A percentile compares a stretch with the other conserved stretches of the same genome.
phyloP scores from a whole-genome alignment of 1,139 yeast species.

The Geotrichum australiense region DNA sequence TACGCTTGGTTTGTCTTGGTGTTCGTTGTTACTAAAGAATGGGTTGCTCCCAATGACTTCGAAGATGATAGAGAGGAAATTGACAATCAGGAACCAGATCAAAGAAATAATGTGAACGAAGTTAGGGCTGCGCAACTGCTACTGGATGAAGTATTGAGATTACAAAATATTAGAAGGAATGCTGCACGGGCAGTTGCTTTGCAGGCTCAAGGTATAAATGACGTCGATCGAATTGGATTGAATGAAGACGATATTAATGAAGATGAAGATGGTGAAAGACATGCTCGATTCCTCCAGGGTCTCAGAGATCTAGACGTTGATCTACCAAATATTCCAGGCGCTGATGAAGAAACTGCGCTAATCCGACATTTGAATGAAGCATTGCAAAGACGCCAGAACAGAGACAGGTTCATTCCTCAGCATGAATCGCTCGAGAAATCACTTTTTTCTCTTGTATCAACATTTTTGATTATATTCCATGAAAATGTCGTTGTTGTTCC shows the following conservation, averaged over 20 bases:
- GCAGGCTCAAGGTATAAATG: too few relatives aligned
- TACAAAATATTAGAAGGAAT: too few relatives aligned
- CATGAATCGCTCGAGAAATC: slow-evolving; percentile 3
- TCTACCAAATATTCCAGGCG: too few relatives aligned
- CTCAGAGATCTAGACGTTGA: background rate
- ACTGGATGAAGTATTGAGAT: too few relatives aligned
- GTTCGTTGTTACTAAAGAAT: slow-evolving; percentile 33
- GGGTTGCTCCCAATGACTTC: slow-evolving; percentile 28
- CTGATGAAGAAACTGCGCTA: background rate
- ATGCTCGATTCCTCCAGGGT: background rate
- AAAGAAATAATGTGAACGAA: too few relatives aligned
- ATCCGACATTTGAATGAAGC: background rate
- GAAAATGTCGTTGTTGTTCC: slow-evolving; percentile 6
- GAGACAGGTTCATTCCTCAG: background rate
- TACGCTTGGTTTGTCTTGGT: slow-evolving; percentile 27
- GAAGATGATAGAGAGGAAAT: slow-evolving; percentile 6
- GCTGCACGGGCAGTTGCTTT: too few relatives aligned
- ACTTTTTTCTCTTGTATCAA: slow-evolving; percentile 14
- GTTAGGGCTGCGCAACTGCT: too few relatives aligned
- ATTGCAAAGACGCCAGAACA: background rate
- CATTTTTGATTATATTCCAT: slow-evolving; percentile 15
- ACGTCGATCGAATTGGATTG: too few relatives aligned
- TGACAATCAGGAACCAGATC: too few relatives aligned
- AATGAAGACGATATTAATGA: background rate
- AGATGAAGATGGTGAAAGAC: background rate